These are phyloP conservation scores for Lentinula novae-zelandiae DNA, from an alignment of 1,284 basidiomycete species.

Conservation along the genomic window DNA sequence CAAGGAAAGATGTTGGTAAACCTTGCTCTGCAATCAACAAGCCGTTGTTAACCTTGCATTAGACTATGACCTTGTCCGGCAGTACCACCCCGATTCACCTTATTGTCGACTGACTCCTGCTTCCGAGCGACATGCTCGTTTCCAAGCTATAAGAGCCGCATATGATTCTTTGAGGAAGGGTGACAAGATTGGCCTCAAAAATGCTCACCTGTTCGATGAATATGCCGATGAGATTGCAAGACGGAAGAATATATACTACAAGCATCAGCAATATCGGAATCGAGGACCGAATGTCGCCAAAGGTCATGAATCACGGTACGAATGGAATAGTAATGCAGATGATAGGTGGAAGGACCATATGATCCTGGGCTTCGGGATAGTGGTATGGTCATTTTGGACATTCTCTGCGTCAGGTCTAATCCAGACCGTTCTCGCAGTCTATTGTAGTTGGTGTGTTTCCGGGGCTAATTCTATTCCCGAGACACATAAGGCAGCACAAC, in stretches of 20 bases:
- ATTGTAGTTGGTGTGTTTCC: slow-evolving; percentile 24
- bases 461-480: slow-evolving; percentile 25
- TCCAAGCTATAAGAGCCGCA: slow-evolving; percentile 46
- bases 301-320: slow-evolving; percentile 14
- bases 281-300: slow-evolving; percentile 1
- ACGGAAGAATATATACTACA: slow-evolving; percentile 24
- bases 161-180: slow-evolving; percentile 40
- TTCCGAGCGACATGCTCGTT: slow-evolving; percentile 37
- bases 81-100: slow-evolving; percentile 46
- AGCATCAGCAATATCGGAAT: slow-evolving; percentile 14
- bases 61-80: slow-evolving; percentile 55
- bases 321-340: slow-evolving; percentile 25
- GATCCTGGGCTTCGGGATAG: slow-evolving; percentile 34
- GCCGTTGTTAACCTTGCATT: slow-evolving; percentile 2
- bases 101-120: slow-evolving; percentile 28
- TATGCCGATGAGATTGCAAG: slow-evolving; percentile 37
- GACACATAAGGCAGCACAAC: slow-evolving; percentile 24
- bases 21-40: neutral
- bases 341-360: slow-evolving; percentile 37
- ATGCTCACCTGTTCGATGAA: slow-evolving; percentile 23
- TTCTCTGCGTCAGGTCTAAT: neutral
- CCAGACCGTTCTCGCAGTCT: neutral
- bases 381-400: slow-evolving; percentile 26
- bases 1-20: slow-evolving; percentile 45
- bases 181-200: slow-evolving; percentile 4